Evolutionary conservation across 2,329 filamentous ascomycete species (phyloP).

Genomic region (Aureobasidium sp.): DNA sequence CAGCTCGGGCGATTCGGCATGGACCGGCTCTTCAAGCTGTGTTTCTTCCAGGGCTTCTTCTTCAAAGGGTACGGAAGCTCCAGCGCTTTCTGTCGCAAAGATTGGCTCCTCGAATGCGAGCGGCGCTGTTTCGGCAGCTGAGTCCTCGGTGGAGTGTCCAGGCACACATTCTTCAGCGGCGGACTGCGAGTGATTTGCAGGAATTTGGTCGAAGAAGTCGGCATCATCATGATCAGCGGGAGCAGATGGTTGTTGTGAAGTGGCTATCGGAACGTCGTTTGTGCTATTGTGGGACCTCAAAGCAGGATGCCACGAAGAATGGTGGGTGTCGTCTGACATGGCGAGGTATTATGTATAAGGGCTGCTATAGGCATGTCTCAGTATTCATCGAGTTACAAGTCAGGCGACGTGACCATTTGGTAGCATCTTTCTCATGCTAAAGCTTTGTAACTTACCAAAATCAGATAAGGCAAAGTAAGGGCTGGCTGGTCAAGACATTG

Average conservation of each 20-base stretch:
- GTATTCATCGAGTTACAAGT: background rate
- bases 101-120: background rate
- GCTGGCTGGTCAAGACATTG: background rate
- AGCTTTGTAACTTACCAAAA: background rate
- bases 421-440: too few species aligned
- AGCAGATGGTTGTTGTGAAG: background rate
- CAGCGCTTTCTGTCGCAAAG: background rate
- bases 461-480: background rate
- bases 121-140: background rate
- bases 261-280: background rate
- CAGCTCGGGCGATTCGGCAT: background rate
- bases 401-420: background rate
- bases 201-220: slow-evolving; percentile 2
- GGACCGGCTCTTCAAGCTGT: background rate
- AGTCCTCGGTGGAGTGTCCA: background rate
- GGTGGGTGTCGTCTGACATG: background rate
- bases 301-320: slow-evolving; percentile 10
- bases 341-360: background rate
- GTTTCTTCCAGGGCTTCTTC: background rate
- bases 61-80: background rate
- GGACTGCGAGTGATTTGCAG: background rate
- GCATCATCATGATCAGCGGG: background rate
- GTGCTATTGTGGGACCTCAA: slow-evolving; percentile 1
- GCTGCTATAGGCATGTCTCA: background rate
- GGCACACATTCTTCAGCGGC: background rate